Conservation (phyloP, 257 asterid species). For the Solanum habrochaites region DNA sequence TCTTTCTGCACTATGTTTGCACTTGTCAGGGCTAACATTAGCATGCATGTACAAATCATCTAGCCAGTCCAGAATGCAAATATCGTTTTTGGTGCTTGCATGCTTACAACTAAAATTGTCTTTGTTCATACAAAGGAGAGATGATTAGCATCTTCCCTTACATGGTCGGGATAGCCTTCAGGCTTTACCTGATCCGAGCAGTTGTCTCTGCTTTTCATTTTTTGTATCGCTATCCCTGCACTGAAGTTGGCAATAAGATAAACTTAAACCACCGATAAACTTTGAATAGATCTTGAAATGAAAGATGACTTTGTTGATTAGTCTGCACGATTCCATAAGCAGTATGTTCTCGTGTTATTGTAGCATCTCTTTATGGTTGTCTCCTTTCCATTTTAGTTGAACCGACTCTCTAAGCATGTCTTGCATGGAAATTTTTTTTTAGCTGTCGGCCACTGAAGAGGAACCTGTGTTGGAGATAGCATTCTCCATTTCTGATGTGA, state of each 20-base stretch:
- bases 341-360: background rate
- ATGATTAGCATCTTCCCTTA: background rate
- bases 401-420: background rate
- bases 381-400: background rate
- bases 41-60: background rate
- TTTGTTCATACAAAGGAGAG: background rate
- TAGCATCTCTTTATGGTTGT: background rate
- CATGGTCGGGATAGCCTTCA: background rate
- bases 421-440: conserved; percentile 2
- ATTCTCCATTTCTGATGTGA: conserved; percentile 49
- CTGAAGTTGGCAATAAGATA: background rate
- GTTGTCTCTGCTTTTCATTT: background rate
- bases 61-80: background rate
- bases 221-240: background rate
- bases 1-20: background rate
- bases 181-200: background rate
- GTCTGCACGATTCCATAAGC: background rate
- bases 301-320: background rate
- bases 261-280: background rate
- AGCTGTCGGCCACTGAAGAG: conserved; percentile 39
- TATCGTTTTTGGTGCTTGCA: background rate
- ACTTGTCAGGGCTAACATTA: background rate
- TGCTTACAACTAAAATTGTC: background rate
- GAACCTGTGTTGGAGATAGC: conserved; percentile 33
- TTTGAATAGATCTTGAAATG: background rate